Percentiles rank a stretch among this genome's conserved stretches.
Evolutionary conservation across 208 protist species (phyloP).

Genomic region (Kentomonas sorsogonicus): DNA sequence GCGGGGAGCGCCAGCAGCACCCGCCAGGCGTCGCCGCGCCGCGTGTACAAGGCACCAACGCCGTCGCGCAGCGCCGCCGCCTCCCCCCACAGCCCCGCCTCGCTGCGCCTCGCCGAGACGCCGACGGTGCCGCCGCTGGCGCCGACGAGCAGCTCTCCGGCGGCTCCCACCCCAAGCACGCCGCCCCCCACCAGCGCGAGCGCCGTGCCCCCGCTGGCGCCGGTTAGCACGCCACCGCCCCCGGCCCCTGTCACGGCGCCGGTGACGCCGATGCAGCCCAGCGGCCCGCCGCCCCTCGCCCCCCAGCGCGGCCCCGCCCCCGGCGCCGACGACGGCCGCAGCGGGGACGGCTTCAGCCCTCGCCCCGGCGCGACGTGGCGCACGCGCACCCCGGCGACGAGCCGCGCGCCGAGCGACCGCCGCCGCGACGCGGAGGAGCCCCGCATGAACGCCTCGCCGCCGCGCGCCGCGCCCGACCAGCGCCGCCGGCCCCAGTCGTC

Average conservation of each 20-base stretch:
- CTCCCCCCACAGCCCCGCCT: not conserved
- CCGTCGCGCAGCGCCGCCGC: not conserved
- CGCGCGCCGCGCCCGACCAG: constrained; percentile 5
- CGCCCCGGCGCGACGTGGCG: constrained; percentile 10
- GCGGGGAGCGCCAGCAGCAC: not conserved
- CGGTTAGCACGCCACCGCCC: constrained; percentile 8
- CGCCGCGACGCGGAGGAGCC: not conserved
- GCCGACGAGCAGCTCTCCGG: not conserved
- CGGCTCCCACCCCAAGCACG: not conserved
- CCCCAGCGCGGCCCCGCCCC: constrained; percentile 8
- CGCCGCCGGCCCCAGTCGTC: constrained; percentile 14
- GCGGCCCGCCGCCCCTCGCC: too few species aligned
- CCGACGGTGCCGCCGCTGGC: not conserved
- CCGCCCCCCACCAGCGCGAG: not conserved
- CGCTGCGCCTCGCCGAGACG: not conserved
- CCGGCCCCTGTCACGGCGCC: constrained; percentile 3
- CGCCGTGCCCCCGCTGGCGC: not conserved
- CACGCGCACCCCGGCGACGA: not conserved
- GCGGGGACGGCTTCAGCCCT: constrained; percentile 17
- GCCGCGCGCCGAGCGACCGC: too few species aligned
- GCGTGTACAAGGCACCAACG: not conserved
- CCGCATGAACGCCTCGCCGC: not conserved
- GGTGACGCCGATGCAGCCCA: constrained; percentile 3
- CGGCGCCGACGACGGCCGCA: constrained; percentile 5
- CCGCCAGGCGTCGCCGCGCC: not conserved